A percentile compares a stretch with the other conserved stretches of the same genome.
Conservation (phyloP, 495 filamentous ascomycete genomes). For the Saxispiralis lemnorum region DNA sequence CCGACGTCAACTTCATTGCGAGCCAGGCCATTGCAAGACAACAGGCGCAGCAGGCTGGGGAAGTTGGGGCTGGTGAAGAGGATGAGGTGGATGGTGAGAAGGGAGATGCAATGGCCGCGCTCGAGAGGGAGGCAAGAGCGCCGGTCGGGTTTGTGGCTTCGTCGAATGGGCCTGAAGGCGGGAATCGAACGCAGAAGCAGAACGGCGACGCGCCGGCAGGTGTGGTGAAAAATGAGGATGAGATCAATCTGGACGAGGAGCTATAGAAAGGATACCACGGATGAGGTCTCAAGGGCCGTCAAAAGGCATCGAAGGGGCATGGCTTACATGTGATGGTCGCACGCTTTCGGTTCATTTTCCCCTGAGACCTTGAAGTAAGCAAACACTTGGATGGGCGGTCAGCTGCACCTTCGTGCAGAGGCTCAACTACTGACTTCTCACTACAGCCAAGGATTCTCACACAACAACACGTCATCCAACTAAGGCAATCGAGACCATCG, state of each 20-base stretch:
- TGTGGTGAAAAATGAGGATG: constrained; percentile 10
- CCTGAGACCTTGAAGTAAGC: too few relatives aligned
- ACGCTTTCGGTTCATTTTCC: too few relatives aligned
- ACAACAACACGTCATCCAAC: too few relatives aligned
- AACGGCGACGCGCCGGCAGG: neutral
- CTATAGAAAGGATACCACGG: constrained; percentile 1
- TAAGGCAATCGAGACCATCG: too few relatives aligned
- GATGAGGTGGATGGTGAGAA: constrained; percentile 30
- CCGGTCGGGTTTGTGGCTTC: constrained; percentile 85
- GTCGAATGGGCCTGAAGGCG: constrained; percentile 53
- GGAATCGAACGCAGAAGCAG: constrained; percentile 3
- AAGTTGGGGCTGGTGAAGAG: constrained; percentile 20
- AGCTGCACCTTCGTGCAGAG: too few relatives aligned
- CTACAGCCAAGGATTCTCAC: too few relatives aligned
- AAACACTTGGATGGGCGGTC: too few relatives aligned
- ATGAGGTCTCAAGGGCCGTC: too few relatives aligned
- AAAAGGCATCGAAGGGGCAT: too few relatives aligned
- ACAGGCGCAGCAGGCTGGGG: constrained; percentile 28
- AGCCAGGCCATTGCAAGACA: constrained; percentile 85
- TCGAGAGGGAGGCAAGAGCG: constrained; percentile 77
- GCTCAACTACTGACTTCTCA: too few relatives aligned
- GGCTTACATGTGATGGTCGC: too few relatives aligned
- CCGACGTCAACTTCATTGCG: constrained; percentile 96
- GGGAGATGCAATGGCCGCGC: constrained; percentile 74
- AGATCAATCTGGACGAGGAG: constrained; percentile 15